These are phyloP conservation scores for Closterium sp. DNA, from an alignment of 139 green algal genomes.

Conservation along the genomic window DNA sequence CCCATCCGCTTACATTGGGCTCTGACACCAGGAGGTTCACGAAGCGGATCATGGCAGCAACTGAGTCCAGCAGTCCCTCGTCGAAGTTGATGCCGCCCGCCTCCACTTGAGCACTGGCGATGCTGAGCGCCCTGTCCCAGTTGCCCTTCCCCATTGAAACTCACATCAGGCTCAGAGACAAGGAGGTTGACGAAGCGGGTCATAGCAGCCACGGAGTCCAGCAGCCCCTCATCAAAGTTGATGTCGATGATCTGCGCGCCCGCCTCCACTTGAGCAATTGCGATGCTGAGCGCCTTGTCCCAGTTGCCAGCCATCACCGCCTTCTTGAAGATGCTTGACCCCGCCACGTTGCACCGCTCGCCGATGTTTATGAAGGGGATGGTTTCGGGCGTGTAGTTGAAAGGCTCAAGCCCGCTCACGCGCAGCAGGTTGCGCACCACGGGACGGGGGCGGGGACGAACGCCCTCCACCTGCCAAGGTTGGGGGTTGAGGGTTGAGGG, in stretches of 20 bases:
- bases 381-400: slow-evolving; percentile 82
- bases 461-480: too few species aligned
- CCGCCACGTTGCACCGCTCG: slow-evolving; percentile 96
- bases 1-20: slow-evolving; percentile 66
- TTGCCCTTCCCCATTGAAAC: background rate
- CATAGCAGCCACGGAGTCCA: slow-evolving; percentile 92
- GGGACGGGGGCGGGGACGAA: too few species aligned
- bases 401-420: slow-evolving; percentile 90
- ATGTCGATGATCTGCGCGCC: slow-evolving; percentile 90
- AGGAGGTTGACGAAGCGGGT: slow-evolving; percentile 93
- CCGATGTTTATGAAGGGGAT: slow-evolving; percentile 88
- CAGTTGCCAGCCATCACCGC: slow-evolving; percentile 89
- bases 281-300: slow-evolving; percentile 87
- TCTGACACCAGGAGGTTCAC: slow-evolving; percentile 96
- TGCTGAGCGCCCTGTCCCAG: background rate
- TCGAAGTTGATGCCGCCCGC: slow-evolving; percentile 90
- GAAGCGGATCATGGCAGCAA: slow-evolving; percentile 89
- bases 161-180: slow-evolving; percentile 87
- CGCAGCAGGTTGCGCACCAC: too few species aligned
- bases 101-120: background rate
- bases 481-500: too few species aligned
- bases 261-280: slow-evolving; percentile 73
- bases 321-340: slow-evolving; percentile 93
- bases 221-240: slow-evolving; percentile 98
- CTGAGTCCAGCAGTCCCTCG: slow-evolving; percentile 93